These are phyloP conservation scores for Metschnikowia corniflorae DNA, from an alignment of 805 yeast species.

Conservation along the genomic window DNA sequence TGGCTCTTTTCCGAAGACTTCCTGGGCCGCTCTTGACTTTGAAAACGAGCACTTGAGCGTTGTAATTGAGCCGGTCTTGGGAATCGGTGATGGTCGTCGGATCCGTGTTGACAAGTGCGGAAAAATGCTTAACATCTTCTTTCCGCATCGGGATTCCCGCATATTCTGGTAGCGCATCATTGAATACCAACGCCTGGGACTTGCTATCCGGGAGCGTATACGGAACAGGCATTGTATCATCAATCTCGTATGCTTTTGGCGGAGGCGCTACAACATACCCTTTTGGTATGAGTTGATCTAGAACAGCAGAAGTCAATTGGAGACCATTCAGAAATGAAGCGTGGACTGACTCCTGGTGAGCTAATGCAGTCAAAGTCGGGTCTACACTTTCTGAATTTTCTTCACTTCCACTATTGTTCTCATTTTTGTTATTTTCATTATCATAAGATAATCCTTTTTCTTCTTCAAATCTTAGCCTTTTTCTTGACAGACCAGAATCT, in stretches of 20 bases:
- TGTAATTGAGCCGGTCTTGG: slow-evolving; percentile 53
- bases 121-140: slow-evolving; percentile 69
- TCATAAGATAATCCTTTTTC: not conserved
- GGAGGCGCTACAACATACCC: slow-evolving; percentile 45
- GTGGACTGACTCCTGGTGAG: not conserved
- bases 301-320: slow-evolving; percentile 39
- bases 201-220: slow-evolving; percentile 50
- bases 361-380: not conserved
- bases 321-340: slow-evolving; percentile 1
- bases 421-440: not conserved
- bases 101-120: slow-evolving; percentile 42
- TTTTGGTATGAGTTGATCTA: slow-evolving; percentile 49
- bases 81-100: slow-evolving; percentile 16
- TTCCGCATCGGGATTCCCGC: slow-evolving; percentile 39
- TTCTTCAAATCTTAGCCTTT: not conserved
- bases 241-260: slow-evolving; percentile 39
- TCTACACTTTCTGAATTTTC: not conserved
- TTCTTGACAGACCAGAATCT: not conserved
- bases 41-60: slow-evolving; percentile 60
- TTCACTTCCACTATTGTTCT: not conserved
- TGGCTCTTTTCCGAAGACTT: slow-evolving; percentile 59
- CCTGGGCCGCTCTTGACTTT: slow-evolving; percentile 79
- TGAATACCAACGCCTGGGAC: slow-evolving; percentile 23
- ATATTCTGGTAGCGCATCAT: slow-evolving; percentile 16
- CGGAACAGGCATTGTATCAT: slow-evolving; percentile 28